Conservation (phyloP, 306 rosid species). For the Acmispon strigosus region DNA sequence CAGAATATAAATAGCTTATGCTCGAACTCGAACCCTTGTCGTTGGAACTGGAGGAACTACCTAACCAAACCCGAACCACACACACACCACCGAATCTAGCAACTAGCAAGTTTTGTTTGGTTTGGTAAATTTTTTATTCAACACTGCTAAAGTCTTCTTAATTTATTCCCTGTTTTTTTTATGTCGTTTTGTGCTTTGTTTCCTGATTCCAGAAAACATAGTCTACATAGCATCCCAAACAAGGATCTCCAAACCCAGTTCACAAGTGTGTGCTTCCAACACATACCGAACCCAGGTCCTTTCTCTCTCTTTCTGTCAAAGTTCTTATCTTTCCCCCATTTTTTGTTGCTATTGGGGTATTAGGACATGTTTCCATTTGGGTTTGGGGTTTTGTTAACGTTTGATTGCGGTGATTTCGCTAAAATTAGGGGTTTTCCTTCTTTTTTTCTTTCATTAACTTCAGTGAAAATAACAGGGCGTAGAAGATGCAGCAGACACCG, state of each 20-base stretch:
- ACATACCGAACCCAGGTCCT: constrained; percentile 17
- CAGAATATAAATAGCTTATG: constrained; percentile 12
- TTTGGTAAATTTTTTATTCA: not conserved
- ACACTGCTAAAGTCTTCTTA: not conserved
- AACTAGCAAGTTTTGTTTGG: not conserved
- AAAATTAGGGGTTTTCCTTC: constrained; percentile 59
- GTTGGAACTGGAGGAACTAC: not conserved
- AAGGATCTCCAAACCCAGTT: too few species aligned
- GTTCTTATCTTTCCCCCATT: not conserved
- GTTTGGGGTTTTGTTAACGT: constrained; percentile 9
- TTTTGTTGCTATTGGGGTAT: not conserved
- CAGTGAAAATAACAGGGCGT: constrained; percentile 4
- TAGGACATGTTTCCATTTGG: not conserved
- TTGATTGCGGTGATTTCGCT: not conserved
- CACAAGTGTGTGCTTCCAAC: too few species aligned
- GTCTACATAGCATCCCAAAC: too few species aligned
- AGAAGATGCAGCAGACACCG: constrained; percentile 89
- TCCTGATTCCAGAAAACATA: constrained; percentile 31
- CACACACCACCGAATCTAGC: not conserved
- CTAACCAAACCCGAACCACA: not conserved
- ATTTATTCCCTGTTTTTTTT: not conserved
- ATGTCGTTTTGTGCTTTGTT: constrained; percentile 11
- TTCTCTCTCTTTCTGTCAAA: not conserved
- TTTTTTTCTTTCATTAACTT: not conserved
- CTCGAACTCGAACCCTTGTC: not conserved